These are phyloP conservation scores for Penicillium simplicissimum DNA, from an alignment of 495 filamentous ascomycete species.

Conservation along the genomic window DNA sequence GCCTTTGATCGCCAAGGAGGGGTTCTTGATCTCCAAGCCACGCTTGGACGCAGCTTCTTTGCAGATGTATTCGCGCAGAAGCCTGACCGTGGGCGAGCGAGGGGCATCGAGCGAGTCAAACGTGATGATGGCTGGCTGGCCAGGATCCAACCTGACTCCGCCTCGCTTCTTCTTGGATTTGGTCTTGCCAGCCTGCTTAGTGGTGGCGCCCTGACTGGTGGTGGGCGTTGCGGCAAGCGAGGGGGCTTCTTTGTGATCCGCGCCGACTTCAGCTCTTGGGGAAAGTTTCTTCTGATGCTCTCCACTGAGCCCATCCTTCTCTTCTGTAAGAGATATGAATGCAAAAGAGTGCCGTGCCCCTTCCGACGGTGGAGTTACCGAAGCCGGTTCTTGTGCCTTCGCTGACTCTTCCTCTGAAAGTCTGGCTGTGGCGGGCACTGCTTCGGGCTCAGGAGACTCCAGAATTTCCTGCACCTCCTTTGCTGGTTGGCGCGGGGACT, in stretches of 20 bases:
- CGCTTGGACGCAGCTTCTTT: conserved; percentile 72
- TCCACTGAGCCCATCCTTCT: conserved; percentile 6
- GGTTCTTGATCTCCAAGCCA: conserved; percentile 56
- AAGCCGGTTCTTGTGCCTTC: conserved; percentile 4
- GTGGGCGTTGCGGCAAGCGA: conserved; percentile 17
- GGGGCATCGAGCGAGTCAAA: conserved; percentile 75
- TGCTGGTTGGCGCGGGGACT: conserved; percentile 18
- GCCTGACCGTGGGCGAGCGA: conserved; percentile 61
- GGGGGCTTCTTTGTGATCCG: conserved; percentile 30
- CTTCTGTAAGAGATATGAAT: conserved; percentile 28
- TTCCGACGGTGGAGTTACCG: conserved; percentile 24
- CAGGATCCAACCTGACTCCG: conserved; percentile 28
- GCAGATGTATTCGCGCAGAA: conserved; percentile 74
- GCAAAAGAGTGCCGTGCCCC: conserved; percentile 25
- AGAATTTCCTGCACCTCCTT: conserved; percentile 34
- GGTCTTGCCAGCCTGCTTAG: conserved; percentile 17
- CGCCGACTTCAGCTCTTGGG: conserved; percentile 25
- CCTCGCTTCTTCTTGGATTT: conserved; percentile 32
- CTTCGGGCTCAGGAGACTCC: conserved; percentile 37
- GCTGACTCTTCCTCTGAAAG: not conserved
- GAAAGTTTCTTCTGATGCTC: conserved; percentile 9
- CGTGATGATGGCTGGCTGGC: conserved; percentile 72
- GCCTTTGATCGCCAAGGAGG: conserved; percentile 51
- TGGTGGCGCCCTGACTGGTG: not conserved
- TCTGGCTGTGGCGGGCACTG: not conserved